Conservation (phyloP, 2,329 filamentous ascomycete genomes). For the Raffaelea ambrosiae region DNA sequence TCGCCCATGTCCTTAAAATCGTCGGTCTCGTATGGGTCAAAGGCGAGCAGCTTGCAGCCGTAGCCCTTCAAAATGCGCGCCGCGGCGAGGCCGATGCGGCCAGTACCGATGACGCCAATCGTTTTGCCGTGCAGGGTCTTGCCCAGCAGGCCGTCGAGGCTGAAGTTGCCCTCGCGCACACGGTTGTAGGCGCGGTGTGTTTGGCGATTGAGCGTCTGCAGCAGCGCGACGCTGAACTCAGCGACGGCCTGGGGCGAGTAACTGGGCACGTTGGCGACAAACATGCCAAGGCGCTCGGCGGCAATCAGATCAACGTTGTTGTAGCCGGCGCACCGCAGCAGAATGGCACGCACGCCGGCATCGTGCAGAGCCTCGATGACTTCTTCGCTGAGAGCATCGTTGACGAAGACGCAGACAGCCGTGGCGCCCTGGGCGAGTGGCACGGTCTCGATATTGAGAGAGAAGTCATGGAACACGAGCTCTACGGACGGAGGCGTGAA, state of each 20-base stretch:
- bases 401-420: conserved; percentile 62
- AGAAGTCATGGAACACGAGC: conserved; percentile 49
- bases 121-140: conserved; percentile 55
- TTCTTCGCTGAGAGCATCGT: conserved; percentile 44
- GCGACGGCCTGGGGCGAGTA: conserved; percentile 64
- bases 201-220: conserved; percentile 59
- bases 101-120: conserved; percentile 57
- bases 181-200: conserved; percentile 61
- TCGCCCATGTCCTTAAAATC: conserved; percentile 39
- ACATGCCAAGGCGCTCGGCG: conserved; percentile 46
- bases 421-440: conserved; percentile 41
- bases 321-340: conserved; percentile 60
- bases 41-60: conserved; percentile 53
- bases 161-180: conserved; percentile 61
- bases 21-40: conserved; percentile 45
- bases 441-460: conserved; percentile 47
- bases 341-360: conserved; percentile 46
- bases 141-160: conserved; percentile 55
- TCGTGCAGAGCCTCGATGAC: conserved; percentile 43
- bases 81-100: conserved; percentile 55
- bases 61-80: conserved; percentile 57
- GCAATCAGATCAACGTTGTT: conserved; percentile 56
- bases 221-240: conserved; percentile 59
- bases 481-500: conserved; percentile 28
- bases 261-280: conserved; percentile 57